Evolutionary conservation across 2,329 filamentous ascomycete genomes (phyloP).

Genomic region (Beauveria bassiana): DNA sequence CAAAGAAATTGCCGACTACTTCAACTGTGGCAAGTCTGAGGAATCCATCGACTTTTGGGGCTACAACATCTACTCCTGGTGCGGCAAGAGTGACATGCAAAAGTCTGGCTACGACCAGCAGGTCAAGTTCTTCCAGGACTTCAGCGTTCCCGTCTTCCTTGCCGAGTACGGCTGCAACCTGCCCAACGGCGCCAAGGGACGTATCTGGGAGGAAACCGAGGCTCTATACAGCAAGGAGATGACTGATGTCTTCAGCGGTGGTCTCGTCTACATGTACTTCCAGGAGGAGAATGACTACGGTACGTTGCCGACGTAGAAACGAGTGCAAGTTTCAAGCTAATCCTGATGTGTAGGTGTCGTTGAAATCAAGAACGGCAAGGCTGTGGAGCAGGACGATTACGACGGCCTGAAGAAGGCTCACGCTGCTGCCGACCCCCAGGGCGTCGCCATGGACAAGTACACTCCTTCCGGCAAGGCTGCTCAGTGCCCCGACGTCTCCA

Average conservation of each 20-base stretch:
- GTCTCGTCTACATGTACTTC: constrained; percentile 99
- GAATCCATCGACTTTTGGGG: constrained; percentile 92
- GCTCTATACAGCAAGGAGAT: constrained; percentile 76
- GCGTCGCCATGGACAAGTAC: constrained; percentile 61
- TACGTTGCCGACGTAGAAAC: constrained; percentile 27
- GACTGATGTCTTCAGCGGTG: constrained; percentile 83
- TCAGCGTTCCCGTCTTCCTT: constrained; percentile 94
- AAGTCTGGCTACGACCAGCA: constrained; percentile 74
- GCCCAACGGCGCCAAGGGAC: constrained; percentile 49
- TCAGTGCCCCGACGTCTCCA: constrained; percentile 60
- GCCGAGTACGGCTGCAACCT: constrained; percentile 97
- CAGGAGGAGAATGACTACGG: constrained; percentile 86
- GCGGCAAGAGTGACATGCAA: constrained; percentile 71
- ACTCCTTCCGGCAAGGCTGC: constrained; percentile 62
- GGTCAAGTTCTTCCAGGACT: constrained; percentile 78
- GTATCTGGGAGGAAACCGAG: constrained; percentile 77
- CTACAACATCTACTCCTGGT: constrained; percentile 99
- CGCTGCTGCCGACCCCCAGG: constrained; percentile 56
- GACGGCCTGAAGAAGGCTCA: constrained; percentile 63
- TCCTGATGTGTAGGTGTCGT: constrained; percentile 53
- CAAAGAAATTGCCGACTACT: constrained; percentile 77
- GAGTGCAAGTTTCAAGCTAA: not conserved
- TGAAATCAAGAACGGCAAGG: constrained; percentile 40
- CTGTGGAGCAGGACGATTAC: constrained; percentile 65
- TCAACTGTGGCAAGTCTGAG: constrained; percentile 70